These are phyloP conservation scores for Melaleuca alternifolia DNA, from an alignment of 345 rosid species.

Conservation along the genomic window DNA sequence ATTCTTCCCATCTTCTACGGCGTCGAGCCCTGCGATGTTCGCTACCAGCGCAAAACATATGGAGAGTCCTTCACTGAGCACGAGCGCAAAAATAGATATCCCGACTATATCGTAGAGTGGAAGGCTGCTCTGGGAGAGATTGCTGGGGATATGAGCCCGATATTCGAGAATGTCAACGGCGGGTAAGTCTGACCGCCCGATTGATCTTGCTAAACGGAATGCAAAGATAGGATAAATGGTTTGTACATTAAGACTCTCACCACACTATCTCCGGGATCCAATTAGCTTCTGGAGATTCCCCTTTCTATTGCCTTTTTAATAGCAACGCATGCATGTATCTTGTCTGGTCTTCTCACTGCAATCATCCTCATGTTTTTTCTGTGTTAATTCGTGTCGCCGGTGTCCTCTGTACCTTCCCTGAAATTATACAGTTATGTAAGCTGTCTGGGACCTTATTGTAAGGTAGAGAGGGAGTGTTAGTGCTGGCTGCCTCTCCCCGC, in stretches of 20 bases:
- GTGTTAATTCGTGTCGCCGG: background rate
- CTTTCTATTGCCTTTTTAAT: too few relatives aligned
- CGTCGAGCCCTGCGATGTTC: background rate
- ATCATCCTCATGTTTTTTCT: too few relatives aligned
- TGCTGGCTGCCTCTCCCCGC: fast-evolving
- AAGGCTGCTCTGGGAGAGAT: background rate
- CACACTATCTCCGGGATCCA: too few relatives aligned
- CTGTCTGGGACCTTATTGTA: background rate
- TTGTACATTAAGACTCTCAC: too few relatives aligned
- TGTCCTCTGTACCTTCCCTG: background rate
- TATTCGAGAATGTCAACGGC: too few relatives aligned
- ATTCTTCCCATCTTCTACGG: background rate
- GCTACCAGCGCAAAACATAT: background rate
- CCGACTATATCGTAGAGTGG: background rate
- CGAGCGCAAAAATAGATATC: background rate
- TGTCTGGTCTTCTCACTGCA: background rate
- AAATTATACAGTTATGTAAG: too few relatives aligned
- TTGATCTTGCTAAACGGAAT: too few relatives aligned
- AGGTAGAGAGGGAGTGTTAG: background rate
- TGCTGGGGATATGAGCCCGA: too few relatives aligned
- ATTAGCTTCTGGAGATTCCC: too few relatives aligned
- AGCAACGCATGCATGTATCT: too few relatives aligned
- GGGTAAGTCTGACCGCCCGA: too few relatives aligned
- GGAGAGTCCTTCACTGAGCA: background rate
- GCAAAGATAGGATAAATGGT: too few relatives aligned